Evolutionary conservation across 202 grass and related monocot genomes (phyloP).

Genomic region (Brachypodium distachyon): DNA sequence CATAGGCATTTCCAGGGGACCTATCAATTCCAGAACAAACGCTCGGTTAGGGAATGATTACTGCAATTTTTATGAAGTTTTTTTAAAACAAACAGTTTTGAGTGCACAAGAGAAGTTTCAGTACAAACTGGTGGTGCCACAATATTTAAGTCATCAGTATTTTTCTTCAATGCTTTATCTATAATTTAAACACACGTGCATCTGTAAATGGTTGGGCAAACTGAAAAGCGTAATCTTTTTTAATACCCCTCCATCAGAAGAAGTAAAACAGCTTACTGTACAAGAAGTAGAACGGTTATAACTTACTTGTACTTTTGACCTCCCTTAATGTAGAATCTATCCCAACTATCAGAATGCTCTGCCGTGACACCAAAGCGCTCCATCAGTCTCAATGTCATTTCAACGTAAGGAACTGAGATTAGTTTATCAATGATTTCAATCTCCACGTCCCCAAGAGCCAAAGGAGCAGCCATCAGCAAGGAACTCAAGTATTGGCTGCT

Average conservation of each 20-base stretch:
- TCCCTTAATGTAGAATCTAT: slow-evolving; percentile 92
- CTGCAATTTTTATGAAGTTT: neutral
- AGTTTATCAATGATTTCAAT: slow-evolving; percentile 99
- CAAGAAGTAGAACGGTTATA: neutral
- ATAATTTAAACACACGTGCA: neutral
- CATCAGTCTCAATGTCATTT: slow-evolving; percentile 99
- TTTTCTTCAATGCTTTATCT: neutral
- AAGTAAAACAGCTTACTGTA: neutral
- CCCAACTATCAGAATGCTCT: slow-evolving; percentile 92
- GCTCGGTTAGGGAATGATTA: neutral
- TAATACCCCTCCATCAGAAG: neutral
- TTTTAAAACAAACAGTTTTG: neutral
- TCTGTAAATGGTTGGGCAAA: neutral
- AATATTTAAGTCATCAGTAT: neutral
- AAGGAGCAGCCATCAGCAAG: slow-evolving; percentile 95
- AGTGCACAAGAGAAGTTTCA: neutral
- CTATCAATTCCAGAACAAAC: slow-evolving; percentile 16
- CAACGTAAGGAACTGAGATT: slow-evolving; percentile 94
- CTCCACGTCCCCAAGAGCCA: slow-evolving; percentile 88
- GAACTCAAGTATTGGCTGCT: slow-evolving; percentile 97
- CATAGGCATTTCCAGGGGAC: slow-evolving; percentile 80
- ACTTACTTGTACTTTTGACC: slow-evolving; percentile 85
- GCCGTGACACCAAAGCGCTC: slow-evolving; percentile 78
- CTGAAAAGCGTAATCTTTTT: neutral
- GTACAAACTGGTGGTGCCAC: too few relatives aligned